These are phyloP conservation scores for Dimocarpus longan DNA, from an alignment of 345 rosid species.

Conservation along the genomic window DNA sequence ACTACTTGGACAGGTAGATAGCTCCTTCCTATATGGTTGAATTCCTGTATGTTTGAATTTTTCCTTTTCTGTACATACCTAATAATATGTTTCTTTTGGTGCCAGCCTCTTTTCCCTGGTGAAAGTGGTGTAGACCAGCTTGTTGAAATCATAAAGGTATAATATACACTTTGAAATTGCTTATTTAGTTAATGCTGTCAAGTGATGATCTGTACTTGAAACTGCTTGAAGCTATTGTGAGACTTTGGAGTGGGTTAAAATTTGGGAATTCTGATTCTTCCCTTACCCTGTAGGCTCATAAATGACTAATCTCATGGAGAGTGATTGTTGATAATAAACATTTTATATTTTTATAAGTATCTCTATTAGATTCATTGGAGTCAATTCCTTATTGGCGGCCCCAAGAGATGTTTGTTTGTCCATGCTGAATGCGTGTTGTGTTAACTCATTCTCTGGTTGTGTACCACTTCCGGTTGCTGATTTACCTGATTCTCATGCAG, in stretches of 20 bases:
- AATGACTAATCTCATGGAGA: not conserved
- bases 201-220: conserved; percentile 8
- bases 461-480: not conserved
- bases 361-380: not conserved
- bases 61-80: not conserved
- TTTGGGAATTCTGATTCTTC: conserved; percentile 4
- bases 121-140: conserved; percentile 99
- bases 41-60: not conserved
- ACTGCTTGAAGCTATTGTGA: not conserved
- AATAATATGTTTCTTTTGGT: conserved; percentile 23
- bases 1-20: conserved; percentile 83
- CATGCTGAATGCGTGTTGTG: not conserved
- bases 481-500: conserved; percentile 37
- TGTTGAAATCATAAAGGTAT: conserved; percentile 94
- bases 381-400: not conserved
- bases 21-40: not conserved
- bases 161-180: conserved; percentile 4
- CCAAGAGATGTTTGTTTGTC: not conserved
- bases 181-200: not conserved
- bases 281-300: not conserved
- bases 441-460: not conserved
- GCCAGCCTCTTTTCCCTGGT: conserved; percentile 93
- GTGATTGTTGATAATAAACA: not conserved
- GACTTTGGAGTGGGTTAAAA: not conserved
- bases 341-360: not conserved